Percentiles rank a stretch among this genome's conserved stretches.
Evolutionary conservation across 208 protist species (phyloP).

Genomic region (Leishmania guyanensis): DNA sequence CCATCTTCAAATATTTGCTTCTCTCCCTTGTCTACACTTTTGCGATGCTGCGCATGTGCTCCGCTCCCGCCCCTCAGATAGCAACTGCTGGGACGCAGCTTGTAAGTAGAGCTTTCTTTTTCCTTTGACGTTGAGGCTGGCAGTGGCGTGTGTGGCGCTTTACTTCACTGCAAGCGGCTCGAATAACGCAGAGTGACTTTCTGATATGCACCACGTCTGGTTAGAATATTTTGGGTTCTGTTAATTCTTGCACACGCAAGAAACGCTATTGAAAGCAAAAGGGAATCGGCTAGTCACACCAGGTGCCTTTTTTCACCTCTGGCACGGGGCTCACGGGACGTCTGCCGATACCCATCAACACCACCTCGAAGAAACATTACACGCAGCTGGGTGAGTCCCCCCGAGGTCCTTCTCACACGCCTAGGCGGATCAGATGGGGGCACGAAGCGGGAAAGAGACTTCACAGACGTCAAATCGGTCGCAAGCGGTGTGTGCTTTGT

Average conservation of each 20-base stretch:
- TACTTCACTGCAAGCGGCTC: neutral
- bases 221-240: neutral
- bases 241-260: neutral
- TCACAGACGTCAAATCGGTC: neutral
- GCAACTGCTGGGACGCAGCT: neutral
- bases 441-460: constrained; percentile 14
- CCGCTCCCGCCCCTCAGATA: neutral
- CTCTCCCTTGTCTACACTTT: neutral
- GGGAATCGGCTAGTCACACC: neutral
- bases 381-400: neutral
- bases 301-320: neutral
- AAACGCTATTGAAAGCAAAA: constrained; percentile 1
- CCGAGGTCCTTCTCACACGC: neutral
- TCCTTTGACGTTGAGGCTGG: neutral
- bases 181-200: neutral
- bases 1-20: neutral
- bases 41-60: neutral
- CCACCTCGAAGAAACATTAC: neutral
- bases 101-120: neutral
- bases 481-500: constrained; percentile 14
- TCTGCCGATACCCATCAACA: neutral
- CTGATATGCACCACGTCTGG: neutral
- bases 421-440: constrained; percentile 16
- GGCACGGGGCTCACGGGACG: neutral
- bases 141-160: neutral